Evolutionary conservation across 2,329 filamentous ascomycete species (phyloP), one percentile per base, ranked within the genome.

Genomic region (Karstenula rhodostoma): DNA sequence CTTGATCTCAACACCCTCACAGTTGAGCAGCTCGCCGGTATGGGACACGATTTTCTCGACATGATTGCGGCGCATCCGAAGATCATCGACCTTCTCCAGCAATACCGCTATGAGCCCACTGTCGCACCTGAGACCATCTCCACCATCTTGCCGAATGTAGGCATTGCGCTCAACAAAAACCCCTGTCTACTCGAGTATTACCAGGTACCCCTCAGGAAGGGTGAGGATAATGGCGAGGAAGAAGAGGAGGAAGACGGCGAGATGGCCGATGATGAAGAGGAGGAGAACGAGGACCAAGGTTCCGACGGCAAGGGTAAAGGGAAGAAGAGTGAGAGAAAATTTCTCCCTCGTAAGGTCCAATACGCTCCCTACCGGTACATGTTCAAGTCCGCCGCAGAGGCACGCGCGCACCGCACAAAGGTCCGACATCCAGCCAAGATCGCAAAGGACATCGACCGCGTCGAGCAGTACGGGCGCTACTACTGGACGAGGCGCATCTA

Each of bases 401-500:
- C 73, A 5, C 60, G 57, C 12, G 15, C 35, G 8, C 53, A 68
- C 56, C 70, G 72, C 32, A 65, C 64, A 42, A 63, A 64, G 17
- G 33, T 35, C 1, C 67, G 69, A 9, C 10, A 62, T 10, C 8
- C 51, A 12, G 42, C 65, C 46, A 71, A 70, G 27, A 25, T 57
- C 5, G 68, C 68, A 13, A 3, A 46, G 0, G 69, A 74, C 52
- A 12, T 73, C 29, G 51, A 60, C 7, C 65, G 62, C 15, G 72
- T 76, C 29, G 69, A 68, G 46, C 40, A 50, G 6, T 56, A 59
- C 35, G 70, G 71, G 15, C 70, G 72, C n/a, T 57, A 61, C 9
- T 72, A 71, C 66, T 76, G 73, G 73, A 72, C 74, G 5, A 59
- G 59, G n/a, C 66, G 67, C 12, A 65, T 76, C 56, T 75, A 72